These are phyloP conservation scores for Oryza glumipatula DNA, from an alignment of 176 grass and related monocot species.

Conservation along the genomic window DNA sequence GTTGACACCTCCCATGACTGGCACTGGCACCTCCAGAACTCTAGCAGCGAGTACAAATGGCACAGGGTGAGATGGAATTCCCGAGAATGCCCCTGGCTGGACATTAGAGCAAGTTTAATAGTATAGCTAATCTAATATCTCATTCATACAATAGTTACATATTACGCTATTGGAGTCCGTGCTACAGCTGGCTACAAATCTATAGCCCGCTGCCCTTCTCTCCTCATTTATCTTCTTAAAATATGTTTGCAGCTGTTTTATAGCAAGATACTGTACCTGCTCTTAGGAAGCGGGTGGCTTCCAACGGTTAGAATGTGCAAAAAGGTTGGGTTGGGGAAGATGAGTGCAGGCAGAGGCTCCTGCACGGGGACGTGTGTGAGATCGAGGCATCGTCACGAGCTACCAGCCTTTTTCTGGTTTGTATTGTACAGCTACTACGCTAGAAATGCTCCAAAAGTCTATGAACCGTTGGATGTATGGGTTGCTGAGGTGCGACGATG, in stretches of 20 bases:
- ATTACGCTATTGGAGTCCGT: no score
- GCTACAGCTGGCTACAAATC: no score
- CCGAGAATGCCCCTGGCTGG: background rate
- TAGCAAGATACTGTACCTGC: no score
- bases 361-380: background rate
- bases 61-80: background rate
- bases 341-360: background rate
- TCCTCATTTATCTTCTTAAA: no score
- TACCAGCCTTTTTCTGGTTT: no score
- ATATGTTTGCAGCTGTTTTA: no score
- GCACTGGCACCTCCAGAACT: background rate
- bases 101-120: background rate
- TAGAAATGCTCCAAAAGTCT: background rate
- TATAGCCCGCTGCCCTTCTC: no score
- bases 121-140: no score
- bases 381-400: conserved; percentile 13
- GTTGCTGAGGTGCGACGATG: no score
- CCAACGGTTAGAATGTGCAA: conserved; percentile 35
- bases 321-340: background rate
- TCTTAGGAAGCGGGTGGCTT: background rate
- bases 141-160: no score
- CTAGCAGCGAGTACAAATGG: no score
- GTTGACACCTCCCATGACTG: background rate
- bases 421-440: no score
- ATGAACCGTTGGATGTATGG: background rate